Base-by-base conservation (phyloP, 306 rosid genomes). In the Acacia melanoxylon region DNA sequence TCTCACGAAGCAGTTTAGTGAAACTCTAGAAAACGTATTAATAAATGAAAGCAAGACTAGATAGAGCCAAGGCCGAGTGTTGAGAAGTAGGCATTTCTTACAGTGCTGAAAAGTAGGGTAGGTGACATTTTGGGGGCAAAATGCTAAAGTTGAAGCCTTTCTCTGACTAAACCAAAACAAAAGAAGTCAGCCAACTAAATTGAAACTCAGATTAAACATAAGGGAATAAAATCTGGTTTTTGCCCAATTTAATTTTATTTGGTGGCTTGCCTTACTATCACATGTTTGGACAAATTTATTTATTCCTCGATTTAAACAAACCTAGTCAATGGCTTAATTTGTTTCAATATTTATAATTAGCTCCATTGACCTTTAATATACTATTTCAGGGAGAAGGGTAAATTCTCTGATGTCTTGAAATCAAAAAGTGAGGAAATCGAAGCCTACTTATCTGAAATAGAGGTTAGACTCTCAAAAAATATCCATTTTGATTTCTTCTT, bases 361-460 rank as follows among this genome's bases (percentile, higher is more conserved):
- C 67, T 83, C 49, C 46, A 25, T 81, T 37, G 72, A 29, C 69
- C 82, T 78, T 8, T 24, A 31, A n/a, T 70, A 68, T 22, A 46
- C 40, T 40, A 81, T 92, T 85, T 86, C 94, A 96, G 99, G 90
- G 85, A 89, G 75, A 83, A 76, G 76, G 73, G 74, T 71, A 85
- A 81, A 78, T 82, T 89, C 82, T 83, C 98, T 27, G 91, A 81
- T 87, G 83, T 74, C 66, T 62, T 92, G 82, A 96, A 88, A 83
- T 93, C 98, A 49, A 96, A 96, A 86, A 91, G 84, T 24, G 97
- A 91, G 73, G 98, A 91, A 90, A 96, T 86, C 70, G 99, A 92
- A 86, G 91, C 97, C 20, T 96, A 91, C 89, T 88, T 96, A 51
- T 94, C 99, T 69, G 99, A 96, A 93, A 92, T 96, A 86, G 99